These are phyloP conservation scores for Stemphylium beticola DNA, from an alignment of 2,329 filamentous ascomycete genomes.

Conservation along the genomic window DNA sequence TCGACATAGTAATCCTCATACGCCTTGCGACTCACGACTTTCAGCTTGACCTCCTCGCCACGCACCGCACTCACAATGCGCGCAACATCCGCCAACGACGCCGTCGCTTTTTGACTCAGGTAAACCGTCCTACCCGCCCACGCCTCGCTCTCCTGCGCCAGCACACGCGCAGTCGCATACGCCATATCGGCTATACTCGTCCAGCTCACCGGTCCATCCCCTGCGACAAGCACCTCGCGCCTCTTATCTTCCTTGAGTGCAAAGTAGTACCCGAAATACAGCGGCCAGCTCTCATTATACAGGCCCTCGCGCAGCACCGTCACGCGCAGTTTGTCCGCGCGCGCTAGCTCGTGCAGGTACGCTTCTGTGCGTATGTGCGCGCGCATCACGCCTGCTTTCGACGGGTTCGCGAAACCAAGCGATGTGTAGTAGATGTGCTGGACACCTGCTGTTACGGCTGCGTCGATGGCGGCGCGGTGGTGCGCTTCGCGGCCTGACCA, in stretches of 20 bases:
- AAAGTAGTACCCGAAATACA: conserved; percentile 56
- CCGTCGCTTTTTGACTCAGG: conserved; percentile 41
- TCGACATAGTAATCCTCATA: conserved; percentile 52
- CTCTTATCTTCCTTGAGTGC: conserved; percentile 43
- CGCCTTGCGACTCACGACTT: conserved; percentile 48
- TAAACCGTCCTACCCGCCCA: conserved; percentile 50
- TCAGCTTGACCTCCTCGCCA: conserved; percentile 43
- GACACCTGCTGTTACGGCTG: conserved; percentile 50
- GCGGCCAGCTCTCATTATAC: conserved; percentile 56
- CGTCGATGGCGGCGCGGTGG: conserved; percentile 53
- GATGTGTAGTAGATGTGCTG: conserved; percentile 57
- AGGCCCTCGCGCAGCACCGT: conserved; percentile 54
- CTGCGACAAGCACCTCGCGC: conserved; percentile 49
- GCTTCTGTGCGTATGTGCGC: conserved; percentile 55
- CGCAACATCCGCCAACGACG: conserved; percentile 40
- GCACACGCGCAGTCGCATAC: conserved; percentile 50
- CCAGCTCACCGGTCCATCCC: conserved; percentile 53
- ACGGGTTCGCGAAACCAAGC: conserved; percentile 51
- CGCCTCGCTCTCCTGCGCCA: conserved; percentile 40
- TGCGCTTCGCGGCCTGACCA: conserved; percentile 54
- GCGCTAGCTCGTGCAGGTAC: conserved; percentile 44
- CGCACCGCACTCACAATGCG: conserved; percentile 33
- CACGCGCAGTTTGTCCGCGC: conserved; percentile 25
- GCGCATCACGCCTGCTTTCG: conserved; percentile 53
- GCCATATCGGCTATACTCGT: conserved; percentile 54